Evolutionary conservation across 352 stramenopile species (phyloP).

Genomic region (Globisporangium rhizosaccharum): DNA sequence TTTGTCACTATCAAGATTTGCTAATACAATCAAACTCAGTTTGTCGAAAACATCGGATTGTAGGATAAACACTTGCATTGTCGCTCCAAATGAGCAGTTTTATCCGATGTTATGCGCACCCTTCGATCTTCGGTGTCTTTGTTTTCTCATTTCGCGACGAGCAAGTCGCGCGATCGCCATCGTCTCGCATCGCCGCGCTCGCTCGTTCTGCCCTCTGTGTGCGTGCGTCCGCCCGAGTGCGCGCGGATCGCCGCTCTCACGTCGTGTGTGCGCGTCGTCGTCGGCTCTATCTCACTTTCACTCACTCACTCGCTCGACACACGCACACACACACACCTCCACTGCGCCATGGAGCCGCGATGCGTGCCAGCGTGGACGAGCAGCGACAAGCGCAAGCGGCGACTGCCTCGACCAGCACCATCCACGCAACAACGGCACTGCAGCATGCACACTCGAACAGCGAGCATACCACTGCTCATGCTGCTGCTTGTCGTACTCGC

Average conservation of each 20-base stretch:
- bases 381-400: slow-evolving; percentile 17
- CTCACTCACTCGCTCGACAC: neutral
- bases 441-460: neutral
- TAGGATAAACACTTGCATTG: too few species aligned
- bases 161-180: neutral
- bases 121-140: neutral
- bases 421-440: neutral
- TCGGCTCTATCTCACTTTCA: too few species aligned
- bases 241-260: neutral
- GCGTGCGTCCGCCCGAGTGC: neutral
- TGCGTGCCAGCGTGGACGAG: slow-evolving; percentile 9
- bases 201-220: neutral
- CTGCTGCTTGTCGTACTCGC: slow-evolving; percentile 1
- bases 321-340: neutral
- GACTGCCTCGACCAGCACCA: slow-evolving; percentile 1
- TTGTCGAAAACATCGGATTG: neutral
- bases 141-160: neutral
- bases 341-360: slow-evolving; percentile 7
- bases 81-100: too few species aligned
- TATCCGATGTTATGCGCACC: too few species aligned
- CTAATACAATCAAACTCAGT: neutral
- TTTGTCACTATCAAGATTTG: too few species aligned
- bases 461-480: neutral
- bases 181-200: too few species aligned
- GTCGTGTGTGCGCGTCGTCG: neutral